These are phyloP conservation scores for Saturnispora silvae DNA, from an alignment of 805 yeast genomes.

Conservation along the genomic window DNA sequence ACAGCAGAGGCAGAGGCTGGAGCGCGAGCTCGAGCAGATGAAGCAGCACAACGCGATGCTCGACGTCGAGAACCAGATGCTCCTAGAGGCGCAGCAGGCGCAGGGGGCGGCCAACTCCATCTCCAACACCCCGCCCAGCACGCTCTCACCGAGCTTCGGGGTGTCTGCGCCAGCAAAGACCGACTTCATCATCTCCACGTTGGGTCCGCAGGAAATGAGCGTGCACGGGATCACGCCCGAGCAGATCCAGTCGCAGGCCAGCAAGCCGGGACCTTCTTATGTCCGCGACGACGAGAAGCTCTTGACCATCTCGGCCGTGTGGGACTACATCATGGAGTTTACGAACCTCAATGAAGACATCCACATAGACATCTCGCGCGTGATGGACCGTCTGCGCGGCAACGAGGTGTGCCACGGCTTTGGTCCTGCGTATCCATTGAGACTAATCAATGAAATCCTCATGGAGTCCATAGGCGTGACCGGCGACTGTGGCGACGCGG, in stretches of 20 bases:
- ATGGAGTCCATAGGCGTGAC: conserved; percentile 5
- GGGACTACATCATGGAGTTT: conserved; percentile 60
- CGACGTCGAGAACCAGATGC: conserved; percentile 50
- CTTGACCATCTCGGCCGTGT: conserved; percentile 65
- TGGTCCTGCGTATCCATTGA: conserved; percentile 58
- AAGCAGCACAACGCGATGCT: conserved; percentile 46
- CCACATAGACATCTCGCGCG: conserved; percentile 43
- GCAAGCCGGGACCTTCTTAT: conserved; percentile 13
- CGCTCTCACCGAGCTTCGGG: neutral
- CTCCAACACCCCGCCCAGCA: neutral
- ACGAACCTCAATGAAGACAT: conserved; percentile 37
- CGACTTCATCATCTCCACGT: conserved; percentile 17
- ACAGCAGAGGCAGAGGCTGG: conserved; percentile 30
- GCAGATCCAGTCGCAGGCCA: conserved; percentile 12
- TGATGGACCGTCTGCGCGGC: conserved; percentile 54
- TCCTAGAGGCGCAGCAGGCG: conserved; percentile 20
- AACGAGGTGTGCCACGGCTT: conserved; percentile 67
- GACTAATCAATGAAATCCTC: conserved; percentile 32
- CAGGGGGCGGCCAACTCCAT: neutral
- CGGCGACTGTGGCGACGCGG: too few relatives aligned
- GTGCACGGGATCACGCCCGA: conserved; percentile 6
- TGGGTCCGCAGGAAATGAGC: conserved; percentile 9
- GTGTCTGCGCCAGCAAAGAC: conserved; percentile 9
- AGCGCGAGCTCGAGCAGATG: conserved; percentile 32
- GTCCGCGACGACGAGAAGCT: conserved; percentile 32